Evolutionary conservation across 2,329 filamentous ascomycete species (phyloP).

Genomic region (Colletotrichum shisoi): DNA sequence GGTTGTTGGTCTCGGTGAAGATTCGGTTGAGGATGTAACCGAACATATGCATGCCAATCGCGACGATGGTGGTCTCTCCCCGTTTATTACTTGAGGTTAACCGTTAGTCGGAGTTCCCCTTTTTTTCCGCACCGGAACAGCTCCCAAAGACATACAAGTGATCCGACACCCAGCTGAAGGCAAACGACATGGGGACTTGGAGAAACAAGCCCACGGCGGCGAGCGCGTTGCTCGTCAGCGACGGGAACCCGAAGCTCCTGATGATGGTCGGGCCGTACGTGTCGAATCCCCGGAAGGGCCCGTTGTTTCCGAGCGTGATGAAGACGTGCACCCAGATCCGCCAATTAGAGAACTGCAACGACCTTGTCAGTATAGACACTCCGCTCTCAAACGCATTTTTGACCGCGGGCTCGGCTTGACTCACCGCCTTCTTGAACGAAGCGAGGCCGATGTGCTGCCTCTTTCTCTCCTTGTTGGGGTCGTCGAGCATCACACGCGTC

Average conservation of each 20-base stretch:
- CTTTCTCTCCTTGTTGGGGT: slow-evolving; percentile 57
- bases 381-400: too few relatives aligned
- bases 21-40: slow-evolving; percentile 63
- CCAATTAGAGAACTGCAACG: slow-evolving; percentile 56
- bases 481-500: slow-evolving; percentile 53
- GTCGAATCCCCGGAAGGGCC: slow-evolving; percentile 57
- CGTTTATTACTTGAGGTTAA: slow-evolving; percentile 49
- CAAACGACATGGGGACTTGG: slow-evolving; percentile 60
- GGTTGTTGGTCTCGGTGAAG: slow-evolving; percentile 56
- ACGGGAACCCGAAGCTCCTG: slow-evolving; percentile 59
- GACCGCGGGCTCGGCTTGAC: slow-evolving; percentile 36
- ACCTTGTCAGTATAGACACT: background rate
- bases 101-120: background rate
- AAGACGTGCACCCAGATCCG: slow-evolving; percentile 61
- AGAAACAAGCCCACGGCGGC: slow-evolving; percentile 63
- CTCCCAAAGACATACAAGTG: slow-evolving; percentile 53
- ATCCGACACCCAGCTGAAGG: slow-evolving; percentile 62
- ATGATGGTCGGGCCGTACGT: slow-evolving; percentile 65
- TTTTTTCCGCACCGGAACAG: background rate
- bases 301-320: slow-evolving; percentile 59
- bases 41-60: slow-evolving; percentile 57
- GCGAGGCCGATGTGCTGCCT: slow-evolving; percentile 56
- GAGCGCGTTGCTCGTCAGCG: slow-evolving; percentile 61
- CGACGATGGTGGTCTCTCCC: slow-evolving; percentile 61
- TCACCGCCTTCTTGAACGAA: slow-evolving; percentile 56